Percentiles rank a stretch among this genome's conserved stretches.
Conservation (phyloP, 202 grass and related monocot species). For the Panicum hallii region DNA sequence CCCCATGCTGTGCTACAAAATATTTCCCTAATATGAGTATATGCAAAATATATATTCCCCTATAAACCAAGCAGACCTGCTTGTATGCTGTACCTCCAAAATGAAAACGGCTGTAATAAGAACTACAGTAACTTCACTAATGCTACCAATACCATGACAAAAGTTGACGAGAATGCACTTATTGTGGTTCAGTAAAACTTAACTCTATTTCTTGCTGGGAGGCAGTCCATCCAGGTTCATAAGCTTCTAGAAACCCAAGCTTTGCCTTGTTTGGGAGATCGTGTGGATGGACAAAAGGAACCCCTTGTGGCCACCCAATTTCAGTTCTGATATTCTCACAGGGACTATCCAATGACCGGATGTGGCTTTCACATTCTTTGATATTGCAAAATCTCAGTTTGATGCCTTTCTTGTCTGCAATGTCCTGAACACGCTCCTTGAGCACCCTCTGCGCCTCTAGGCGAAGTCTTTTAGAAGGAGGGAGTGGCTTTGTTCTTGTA, state of each 20-base stretch:
- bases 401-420: conserved; percentile 86
- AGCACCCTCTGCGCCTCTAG: conserved; percentile 90
- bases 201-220: conserved; percentile 85
- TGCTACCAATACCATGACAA: not conserved
- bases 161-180: conserved; percentile 1
- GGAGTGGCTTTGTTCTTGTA: conserved; percentile 69
- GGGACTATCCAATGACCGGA: conserved; percentile 55
- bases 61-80: not conserved
- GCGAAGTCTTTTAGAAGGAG: conserved; percentile 90
- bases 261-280: conserved; percentile 96
- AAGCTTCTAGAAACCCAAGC: conserved; percentile 87
- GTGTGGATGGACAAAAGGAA: conserved; percentile 98
- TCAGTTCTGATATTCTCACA: conserved; percentile 66
- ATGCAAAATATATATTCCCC: conserved; percentile 3
- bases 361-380: conserved; percentile 80
- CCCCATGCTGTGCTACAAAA: not conserved
- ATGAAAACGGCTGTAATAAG: not conserved
- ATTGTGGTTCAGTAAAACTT: conserved; percentile 58
- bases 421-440: conserved; percentile 88
- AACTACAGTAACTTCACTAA: not conserved
- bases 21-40: not conserved
- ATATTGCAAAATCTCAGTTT: conserved; percentile 89
- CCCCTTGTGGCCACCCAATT: conserved; percentile 83
- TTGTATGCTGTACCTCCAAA: conserved; percentile 9
- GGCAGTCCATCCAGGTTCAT: conserved; percentile 85